These are phyloP conservation scores for Boechera retrofracta DNA, from an alignment of 345 rosid species.

Conservation along the genomic window DNA sequence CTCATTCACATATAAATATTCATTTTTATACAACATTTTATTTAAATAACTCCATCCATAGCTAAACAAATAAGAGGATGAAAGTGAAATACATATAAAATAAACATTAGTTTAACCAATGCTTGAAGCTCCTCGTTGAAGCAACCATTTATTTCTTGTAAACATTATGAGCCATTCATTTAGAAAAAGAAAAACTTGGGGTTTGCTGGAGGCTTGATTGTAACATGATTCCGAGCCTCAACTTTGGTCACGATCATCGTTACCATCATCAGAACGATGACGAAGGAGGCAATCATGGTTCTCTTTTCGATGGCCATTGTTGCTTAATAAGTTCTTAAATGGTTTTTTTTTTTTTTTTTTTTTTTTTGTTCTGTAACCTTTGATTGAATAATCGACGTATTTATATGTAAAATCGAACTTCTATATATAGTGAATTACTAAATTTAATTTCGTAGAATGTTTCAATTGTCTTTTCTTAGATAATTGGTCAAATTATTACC, in stretches of 20 bases:
- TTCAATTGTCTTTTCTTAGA: constrained; percentile 32
- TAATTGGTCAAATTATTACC: constrained; percentile 8
- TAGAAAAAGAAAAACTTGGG: constrained; percentile 14
- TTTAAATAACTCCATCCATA: constrained; percentile 31
- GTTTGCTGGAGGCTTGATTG: constrained; percentile 30
- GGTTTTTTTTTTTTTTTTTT: constrained; percentile 23
- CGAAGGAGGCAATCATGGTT: constrained; percentile 37
- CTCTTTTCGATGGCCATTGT: constrained; percentile 44
- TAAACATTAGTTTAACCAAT: constrained; percentile 2
- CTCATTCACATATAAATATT: constrained; percentile 20
- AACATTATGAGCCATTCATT: constrained; percentile 35
- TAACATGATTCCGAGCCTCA: constrained; percentile 40
- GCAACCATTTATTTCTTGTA: constrained; percentile 42
- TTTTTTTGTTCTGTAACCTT: background rate
- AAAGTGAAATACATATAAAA: background rate
- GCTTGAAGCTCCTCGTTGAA: constrained; percentile 37
- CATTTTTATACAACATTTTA: background rate
- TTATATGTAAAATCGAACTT: constrained; percentile 23
- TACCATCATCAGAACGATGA: constrained; percentile 39
- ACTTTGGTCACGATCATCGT: constrained; percentile 33
- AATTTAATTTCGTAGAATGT: constrained; percentile 22
- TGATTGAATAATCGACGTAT: background rate
- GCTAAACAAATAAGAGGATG: constrained; percentile 32
- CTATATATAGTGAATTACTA: constrained; percentile 33
- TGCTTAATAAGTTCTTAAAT: constrained; percentile 31